A percentile compares a stretch with the other conserved stretches of the same genome.
These are phyloP conservation scores for Daldinia decipiens DNA, from an alignment of 495 filamentous ascomycete species.

Conservation along the genomic window DNA sequence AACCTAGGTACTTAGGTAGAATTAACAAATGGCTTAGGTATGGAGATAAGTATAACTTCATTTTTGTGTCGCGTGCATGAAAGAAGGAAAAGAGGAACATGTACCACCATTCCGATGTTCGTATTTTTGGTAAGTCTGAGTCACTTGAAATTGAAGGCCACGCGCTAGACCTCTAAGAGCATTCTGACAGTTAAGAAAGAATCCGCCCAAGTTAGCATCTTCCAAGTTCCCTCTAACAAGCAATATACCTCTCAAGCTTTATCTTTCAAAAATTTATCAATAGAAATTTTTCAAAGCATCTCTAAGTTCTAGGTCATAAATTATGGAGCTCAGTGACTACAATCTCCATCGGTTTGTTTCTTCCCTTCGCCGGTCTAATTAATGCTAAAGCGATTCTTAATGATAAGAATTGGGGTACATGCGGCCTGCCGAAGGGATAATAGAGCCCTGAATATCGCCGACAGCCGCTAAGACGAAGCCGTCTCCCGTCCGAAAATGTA, in stretches of 20 bases:
- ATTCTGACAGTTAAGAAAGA: not conserved
- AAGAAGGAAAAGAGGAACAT: not conserved
- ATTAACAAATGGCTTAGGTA: not conserved
- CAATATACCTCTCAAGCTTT: not conserved
- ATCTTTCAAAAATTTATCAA: not conserved
- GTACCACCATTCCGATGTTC: not conserved
- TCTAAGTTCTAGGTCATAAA: constrained; percentile 23
- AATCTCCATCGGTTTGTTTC: constrained; percentile 23
- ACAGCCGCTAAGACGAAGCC: constrained; percentile 21
- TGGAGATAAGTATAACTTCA: not conserved
- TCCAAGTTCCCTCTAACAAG: constrained; percentile 4
- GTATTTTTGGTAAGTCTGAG: constrained; percentile 11
- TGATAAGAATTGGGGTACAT: constrained; percentile 25
- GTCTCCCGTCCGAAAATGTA: constrained; percentile 41
- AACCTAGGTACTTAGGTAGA: no score
- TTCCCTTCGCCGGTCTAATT: constrained; percentile 17
- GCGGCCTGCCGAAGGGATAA: not conserved
- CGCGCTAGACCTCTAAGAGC: not conserved
- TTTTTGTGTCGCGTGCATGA: not conserved
- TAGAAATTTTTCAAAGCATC: constrained; percentile 9
- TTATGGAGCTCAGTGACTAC: constrained; percentile 22
- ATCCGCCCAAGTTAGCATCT: not conserved
- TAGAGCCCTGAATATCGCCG: constrained; percentile 24
- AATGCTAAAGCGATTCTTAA: constrained; percentile 16
- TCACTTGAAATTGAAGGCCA: not conserved